phyloP scores from a whole-genome alignment of 2,329 filamentous ascomycete species.

The Colletotrichum spinosum region DNA sequence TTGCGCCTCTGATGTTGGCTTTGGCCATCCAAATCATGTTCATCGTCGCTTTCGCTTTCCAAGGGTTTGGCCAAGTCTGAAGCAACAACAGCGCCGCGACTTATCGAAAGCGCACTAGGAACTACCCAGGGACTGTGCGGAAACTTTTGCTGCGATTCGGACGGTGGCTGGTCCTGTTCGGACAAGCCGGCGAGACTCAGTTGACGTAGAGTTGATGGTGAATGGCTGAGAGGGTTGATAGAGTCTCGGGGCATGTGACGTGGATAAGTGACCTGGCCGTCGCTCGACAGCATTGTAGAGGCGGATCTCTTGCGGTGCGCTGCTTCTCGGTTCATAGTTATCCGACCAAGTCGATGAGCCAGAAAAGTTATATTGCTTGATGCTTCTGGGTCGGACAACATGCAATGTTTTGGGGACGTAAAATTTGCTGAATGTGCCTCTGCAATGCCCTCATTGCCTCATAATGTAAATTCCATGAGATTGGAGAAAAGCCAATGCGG shows the following conservation, averaged over 20 bases:
- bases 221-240: slow-evolving; percentile 68
- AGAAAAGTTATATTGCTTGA: too few species aligned
- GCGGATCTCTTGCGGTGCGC: slow-evolving; percentile 47
- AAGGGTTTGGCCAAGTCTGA: background rate
- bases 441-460: too few species aligned
- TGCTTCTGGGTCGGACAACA: too few species aligned
- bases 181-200: slow-evolving; percentile 65
- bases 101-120: background rate
- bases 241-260: slow-evolving; percentile 46
- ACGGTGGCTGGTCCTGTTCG: slow-evolving; percentile 58
- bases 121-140: slow-evolving; percentile 57
- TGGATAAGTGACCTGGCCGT: slow-evolving; percentile 20
- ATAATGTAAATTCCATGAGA: too few species aligned
- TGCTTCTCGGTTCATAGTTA: slow-evolving; percentile 13
- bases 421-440: too few species aligned
- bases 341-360: too few species aligned
- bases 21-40: slow-evolving; percentile 38
- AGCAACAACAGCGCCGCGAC: background rate
- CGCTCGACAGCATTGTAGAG: slow-evolving; percentile 37
- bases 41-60: slow-evolving; percentile 16
- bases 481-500: too few species aligned
- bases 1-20: slow-evolving; percentile 15
- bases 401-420: too few species aligned
- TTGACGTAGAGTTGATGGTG: slow-evolving; percentile 63
- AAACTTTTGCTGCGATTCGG: slow-evolving; percentile 54